phyloP scores from a whole-genome alignment of 441 rosid genomes.

The Populus tomentosa region DNA sequence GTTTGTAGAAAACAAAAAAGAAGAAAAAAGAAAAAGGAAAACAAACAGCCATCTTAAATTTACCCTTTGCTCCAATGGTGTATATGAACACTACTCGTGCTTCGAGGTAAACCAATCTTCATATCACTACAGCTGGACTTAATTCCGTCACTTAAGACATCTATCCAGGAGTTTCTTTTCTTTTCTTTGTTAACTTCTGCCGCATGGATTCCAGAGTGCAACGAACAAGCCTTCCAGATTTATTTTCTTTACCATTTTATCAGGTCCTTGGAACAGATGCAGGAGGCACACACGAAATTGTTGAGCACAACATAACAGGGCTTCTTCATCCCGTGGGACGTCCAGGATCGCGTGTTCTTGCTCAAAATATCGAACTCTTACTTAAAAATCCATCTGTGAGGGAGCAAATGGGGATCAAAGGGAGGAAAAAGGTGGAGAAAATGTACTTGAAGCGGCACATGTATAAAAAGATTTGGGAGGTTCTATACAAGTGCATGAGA shows the following conservation, averaged over 20 bases:
- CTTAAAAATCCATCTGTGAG: conserved; percentile 57
- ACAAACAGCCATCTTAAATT: too few relatives aligned
- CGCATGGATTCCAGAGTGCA: not conserved
- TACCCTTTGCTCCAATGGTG: not conserved
- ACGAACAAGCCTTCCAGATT: not conserved
- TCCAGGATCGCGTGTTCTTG: conserved; percentile 55
- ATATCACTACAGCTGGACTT: not conserved
- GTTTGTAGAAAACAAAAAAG: too few relatives aligned
- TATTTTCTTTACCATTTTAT: not conserved
- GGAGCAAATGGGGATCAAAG: conserved; percentile 61
- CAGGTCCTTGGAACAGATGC: conserved; percentile 94
- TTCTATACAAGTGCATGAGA: conserved; percentile 79
- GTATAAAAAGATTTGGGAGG: conserved; percentile 74
- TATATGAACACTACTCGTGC: not conserved
- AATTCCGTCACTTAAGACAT: not conserved
- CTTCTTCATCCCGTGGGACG: conserved; percentile 78
- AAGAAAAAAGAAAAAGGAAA: too few relatives aligned
- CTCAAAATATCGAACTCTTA: conserved; percentile 51
- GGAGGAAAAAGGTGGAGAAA: conserved; percentile 58
- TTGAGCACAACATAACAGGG: conserved; percentile 77
- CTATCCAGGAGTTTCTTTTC: not conserved
- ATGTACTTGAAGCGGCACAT: conserved; percentile 79
- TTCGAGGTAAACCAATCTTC: not conserved
- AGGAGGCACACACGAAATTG: conserved; percentile 91
- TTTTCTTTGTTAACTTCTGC: not conserved